These are phyloP conservation scores for Melampsora abietis-canadensis DNA, from an alignment of 1,284 basidiomycete genomes.

Conservation along the genomic window DNA sequence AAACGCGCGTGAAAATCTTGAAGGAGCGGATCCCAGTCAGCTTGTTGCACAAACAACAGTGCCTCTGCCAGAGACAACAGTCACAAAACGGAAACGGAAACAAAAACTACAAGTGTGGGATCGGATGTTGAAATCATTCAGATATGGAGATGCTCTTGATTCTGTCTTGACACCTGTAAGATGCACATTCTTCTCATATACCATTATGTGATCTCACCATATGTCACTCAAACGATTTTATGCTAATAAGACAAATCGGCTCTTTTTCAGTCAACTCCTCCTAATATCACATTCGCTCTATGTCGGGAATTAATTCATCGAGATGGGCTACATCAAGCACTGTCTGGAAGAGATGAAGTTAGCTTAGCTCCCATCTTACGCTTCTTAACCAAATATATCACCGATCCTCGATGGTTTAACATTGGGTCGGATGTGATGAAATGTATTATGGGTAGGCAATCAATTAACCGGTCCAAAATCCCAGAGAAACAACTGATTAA, in stretches of 20 bases:
- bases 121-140: constrained; percentile 81
- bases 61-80: constrained; percentile 6
- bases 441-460: constrained; percentile 72
- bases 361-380: constrained; percentile 84
- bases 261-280: constrained; percentile 65
- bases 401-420: constrained; percentile 85
- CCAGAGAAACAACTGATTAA: neutral
- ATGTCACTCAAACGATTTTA: neutral
- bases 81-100: constrained; percentile 62
- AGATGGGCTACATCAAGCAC: constrained; percentile 79
- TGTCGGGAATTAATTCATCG: constrained; percentile 90
- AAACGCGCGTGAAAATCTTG: constrained; percentile 28
- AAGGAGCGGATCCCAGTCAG: constrained; percentile 23
- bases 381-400: constrained; percentile 77
- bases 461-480: constrained; percentile 4
- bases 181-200: neutral
- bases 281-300: constrained; percentile 81
- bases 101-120: constrained; percentile 83
- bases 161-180: constrained; percentile 76
- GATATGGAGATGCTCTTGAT: constrained; percentile 90
- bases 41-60: constrained; percentile 26
- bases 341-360: constrained; percentile 88
- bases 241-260: neutral
- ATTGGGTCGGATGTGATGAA: constrained; percentile 77
- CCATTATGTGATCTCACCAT: neutral